phyloP scores from a whole-genome alignment of 2,329 filamentous ascomycete species.

The Emmonsiellopsis sp. region DNA sequence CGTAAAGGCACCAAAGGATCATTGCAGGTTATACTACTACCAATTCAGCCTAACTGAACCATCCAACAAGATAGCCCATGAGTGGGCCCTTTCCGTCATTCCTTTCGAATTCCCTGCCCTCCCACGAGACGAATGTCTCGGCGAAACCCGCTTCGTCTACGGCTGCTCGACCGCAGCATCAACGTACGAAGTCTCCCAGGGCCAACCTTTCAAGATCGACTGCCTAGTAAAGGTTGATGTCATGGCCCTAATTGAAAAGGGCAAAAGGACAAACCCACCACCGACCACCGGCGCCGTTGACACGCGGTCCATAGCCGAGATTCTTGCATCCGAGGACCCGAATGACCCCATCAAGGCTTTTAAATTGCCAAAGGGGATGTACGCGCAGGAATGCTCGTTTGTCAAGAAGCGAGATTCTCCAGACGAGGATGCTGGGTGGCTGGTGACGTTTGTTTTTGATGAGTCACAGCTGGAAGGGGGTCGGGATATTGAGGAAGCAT shows the following conservation, averaged over 20 bases:
- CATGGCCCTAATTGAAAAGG: slow-evolving; percentile 45
- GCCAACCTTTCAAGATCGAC: neutral
- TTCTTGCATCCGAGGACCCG: slow-evolving; percentile 37
- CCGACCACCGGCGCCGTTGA: slow-evolving; percentile 55
- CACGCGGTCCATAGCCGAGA: slow-evolving; percentile 42
- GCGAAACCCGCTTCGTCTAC: slow-evolving; percentile 51
- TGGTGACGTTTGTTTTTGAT: slow-evolving; percentile 62
- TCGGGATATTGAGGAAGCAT: slow-evolving; percentile 35
- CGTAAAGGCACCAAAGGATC: neutral
- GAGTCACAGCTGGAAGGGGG: slow-evolving; percentile 53
- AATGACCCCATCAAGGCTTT: slow-evolving; percentile 54
- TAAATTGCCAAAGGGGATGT: slow-evolving; percentile 50
- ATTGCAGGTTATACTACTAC: slow-evolving; percentile 60
- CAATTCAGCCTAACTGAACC: slow-evolving; percentile 41
- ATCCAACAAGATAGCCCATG: slow-evolving; percentile 41
- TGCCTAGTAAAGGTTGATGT: neutral
- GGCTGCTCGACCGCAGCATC: slow-evolving; percentile 38
- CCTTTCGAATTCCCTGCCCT: slow-evolving; percentile 61
- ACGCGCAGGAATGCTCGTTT: slow-evolving; percentile 59
- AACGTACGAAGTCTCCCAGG: neutral
- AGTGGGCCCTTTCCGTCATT: slow-evolving; percentile 56
- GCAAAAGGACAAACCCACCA: slow-evolving; percentile 36
- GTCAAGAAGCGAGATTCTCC: slow-evolving; percentile 37
- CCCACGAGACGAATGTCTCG: slow-evolving; percentile 47
- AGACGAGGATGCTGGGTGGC: slow-evolving; percentile 56